Base-by-base conservation (phyloP, 1,139 yeast genomes). In the Saccharomyces pastorianus region DNA sequence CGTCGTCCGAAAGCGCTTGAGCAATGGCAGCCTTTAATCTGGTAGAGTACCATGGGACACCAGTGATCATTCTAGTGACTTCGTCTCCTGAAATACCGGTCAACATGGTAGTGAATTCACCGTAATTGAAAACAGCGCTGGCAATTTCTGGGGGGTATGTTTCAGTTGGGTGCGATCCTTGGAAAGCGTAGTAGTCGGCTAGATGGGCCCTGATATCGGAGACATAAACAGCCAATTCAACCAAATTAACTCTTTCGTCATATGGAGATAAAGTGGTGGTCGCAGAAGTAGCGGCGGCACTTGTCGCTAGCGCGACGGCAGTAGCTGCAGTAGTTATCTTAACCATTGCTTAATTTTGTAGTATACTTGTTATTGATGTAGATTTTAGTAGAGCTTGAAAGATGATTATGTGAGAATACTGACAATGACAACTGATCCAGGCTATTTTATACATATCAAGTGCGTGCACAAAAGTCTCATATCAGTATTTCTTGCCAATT, bases 11-110 rank as follows among this genome's bases (percentile, higher is more conserved):
- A 26, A 55, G 46, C 41, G 46, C 47, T 3, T 25, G 14, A 13
- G 47, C 20, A 29, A 55, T 34, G 23, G 53, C 51, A 27, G 53
- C 55, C 23, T 25, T 26, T 5, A 55, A 26, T 55, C 58, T 55
- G 26, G 47, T 41, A 20, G 54, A 51, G 31, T 55, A 55, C 58
- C 58, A 55, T 47, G 58, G 56, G n/a, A 55, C 58, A 55, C 58
- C 58, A 25, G 58, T 55, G 6, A 55, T 5, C 58, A 55, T 55
- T 44, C 49, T 41, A 23, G 51, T 42, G 26, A 55, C 50, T 44
- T 47, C n/a, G 25, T 44, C 51, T 8, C 48, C 48, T 17, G 51
- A 38, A 44, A 50, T 50, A n/a, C 34, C 42, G 6, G 20, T 29
- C 29, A 50, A 31, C n/a, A 13, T 8, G 13, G 48, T 48, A 2